Evolutionary conservation across 352 stramenopile species (phyloP), one percentile per base, ranked within the genome.

Genomic region (Aphanomyces invadans): DNA sequence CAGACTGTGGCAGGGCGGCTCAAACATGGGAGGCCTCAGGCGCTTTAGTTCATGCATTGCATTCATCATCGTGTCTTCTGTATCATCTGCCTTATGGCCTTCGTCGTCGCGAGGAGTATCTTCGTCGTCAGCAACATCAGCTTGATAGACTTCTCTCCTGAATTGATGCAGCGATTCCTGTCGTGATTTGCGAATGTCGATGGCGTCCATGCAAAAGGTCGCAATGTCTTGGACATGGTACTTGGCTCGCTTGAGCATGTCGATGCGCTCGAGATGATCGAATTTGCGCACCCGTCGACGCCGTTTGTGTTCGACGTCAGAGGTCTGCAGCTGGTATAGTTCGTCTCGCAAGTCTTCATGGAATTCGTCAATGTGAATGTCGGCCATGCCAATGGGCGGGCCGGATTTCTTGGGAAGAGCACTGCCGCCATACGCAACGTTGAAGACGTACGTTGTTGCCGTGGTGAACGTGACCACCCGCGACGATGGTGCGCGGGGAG

Each of bases 221-320:
- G 55, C 55, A n/a, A 64, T 64, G 19, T 64, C 55, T 21, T 46
- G 36, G 4, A 64, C 55, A 26, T 64, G 19, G 36, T 64, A 64
- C 17, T 64, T 38, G 32, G 55, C 55, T 23, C 21, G 9, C 39
- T 64, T 64, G 17, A 64, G 36, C 21, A 64, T 45, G 15, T n/a
- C 55, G 52, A 64, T 64, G 55, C 55, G 55, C 33, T 64, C 55
- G 11, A 64, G 23, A 29, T 64, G 55, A 21, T 64, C 39, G n/a
- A 64, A 64, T 38, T 64, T 64, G 55, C 55, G 55, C 3, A 64
- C 55, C 17, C 55, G 55, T 15, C 49, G 36, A 42, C 29, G 49
- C 21, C 19, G 19, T n/a, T n/a, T n/a, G n/a, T n/a, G n/a, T n/a
- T n/a, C n/a, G n/a, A n/a, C n/a, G n/a, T n/a, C n/a, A n/a, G n/a